Conservation (phyloP, 306 rosid genomes). For the Sesbania bispinosa region DNA sequence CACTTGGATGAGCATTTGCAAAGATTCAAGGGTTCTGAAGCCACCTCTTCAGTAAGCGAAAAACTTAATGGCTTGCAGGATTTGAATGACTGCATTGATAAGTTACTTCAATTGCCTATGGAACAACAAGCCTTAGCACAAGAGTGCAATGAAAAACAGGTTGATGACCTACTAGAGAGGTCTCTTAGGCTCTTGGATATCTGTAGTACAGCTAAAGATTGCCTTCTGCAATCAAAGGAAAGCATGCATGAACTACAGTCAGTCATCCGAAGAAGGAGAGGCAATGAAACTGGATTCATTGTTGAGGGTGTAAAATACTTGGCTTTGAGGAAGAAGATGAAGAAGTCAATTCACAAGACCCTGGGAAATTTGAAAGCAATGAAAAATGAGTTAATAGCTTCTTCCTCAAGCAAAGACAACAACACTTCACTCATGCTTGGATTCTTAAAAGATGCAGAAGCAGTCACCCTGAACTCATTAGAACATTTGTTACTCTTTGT, state of each 20-base stretch:
- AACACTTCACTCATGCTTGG: not conserved
- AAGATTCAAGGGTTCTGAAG: constrained; percentile 30
- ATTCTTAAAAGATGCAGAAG: constrained; percentile 26
- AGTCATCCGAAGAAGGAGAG: constrained; percentile 21
- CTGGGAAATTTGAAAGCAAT: constrained; percentile 24
- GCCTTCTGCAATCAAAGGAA: constrained; percentile 30
- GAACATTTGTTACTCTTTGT: constrained; percentile 28
- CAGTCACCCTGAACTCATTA: constrained; percentile 12
- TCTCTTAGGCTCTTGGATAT: constrained; percentile 34
- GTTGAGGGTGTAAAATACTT: constrained; percentile 22
- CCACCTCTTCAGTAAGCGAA: constrained; percentile 18
- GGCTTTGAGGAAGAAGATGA: constrained; percentile 15
- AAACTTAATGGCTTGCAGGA: constrained; percentile 30
- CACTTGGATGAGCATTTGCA: constrained; percentile 29
- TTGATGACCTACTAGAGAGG: constrained; percentile 26
- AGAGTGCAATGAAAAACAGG: constrained; percentile 14
- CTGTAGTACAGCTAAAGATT: constrained; percentile 7
- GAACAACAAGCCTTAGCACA: constrained; percentile 19
- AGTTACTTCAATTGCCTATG: constrained; percentile 32
- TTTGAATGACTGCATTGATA: constrained; percentile 27
- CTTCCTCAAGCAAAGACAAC: constrained; percentile 6
- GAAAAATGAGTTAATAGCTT: not conserved
- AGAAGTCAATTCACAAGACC: constrained; percentile 24
- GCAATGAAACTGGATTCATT: constrained; percentile 3
- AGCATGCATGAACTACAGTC: constrained; percentile 26